Conservation (phyloP, 169 alveolate genomes). For the Cryptosporidium xiaoi region DNA sequence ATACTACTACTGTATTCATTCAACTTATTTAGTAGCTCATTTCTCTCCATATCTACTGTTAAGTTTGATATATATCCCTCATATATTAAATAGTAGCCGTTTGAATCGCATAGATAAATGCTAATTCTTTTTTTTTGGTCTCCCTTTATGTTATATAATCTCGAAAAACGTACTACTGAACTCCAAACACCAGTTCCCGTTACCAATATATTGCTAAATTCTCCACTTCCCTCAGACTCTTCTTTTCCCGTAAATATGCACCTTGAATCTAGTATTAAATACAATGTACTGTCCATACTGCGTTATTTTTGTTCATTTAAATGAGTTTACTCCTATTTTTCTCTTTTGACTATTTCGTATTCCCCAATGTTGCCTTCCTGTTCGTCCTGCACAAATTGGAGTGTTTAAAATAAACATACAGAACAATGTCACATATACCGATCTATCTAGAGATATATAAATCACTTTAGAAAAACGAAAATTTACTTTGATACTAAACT, state of each 20-base stretch:
- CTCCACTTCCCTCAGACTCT: background rate
- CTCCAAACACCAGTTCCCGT: constrained; percentile 38
- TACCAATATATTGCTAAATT: background rate
- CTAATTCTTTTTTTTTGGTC: constrained; percentile 16
- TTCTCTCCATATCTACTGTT: constrained; percentile 10
- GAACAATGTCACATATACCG: too few species aligned
- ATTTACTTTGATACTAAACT: too few species aligned
- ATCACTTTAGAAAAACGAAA: too few species aligned
- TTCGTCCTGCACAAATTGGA: too few species aligned
- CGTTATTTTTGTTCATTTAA: background rate
- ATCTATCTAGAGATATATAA: too few species aligned
- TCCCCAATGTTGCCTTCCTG: too few species aligned
- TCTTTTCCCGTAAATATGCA: constrained; percentile 2
- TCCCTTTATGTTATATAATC: constrained; percentile 26
- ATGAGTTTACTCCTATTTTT: too few species aligned
- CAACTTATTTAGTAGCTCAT: background rate
- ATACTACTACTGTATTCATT: background rate
- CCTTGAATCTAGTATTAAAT: constrained; percentile 52
- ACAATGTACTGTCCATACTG: constrained; percentile 48
- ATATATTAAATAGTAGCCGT: constrained; percentile 10
- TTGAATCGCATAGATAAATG: constrained; percentile 43
- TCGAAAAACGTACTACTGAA: constrained; percentile 18
- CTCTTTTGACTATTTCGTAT: too few species aligned
- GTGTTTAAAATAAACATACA: too few species aligned
- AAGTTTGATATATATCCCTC: constrained; percentile 42